Evolutionary conservation across 768 basidiomycete species (phyloP).

Genomic region (Tephrocybe sp.): DNA sequence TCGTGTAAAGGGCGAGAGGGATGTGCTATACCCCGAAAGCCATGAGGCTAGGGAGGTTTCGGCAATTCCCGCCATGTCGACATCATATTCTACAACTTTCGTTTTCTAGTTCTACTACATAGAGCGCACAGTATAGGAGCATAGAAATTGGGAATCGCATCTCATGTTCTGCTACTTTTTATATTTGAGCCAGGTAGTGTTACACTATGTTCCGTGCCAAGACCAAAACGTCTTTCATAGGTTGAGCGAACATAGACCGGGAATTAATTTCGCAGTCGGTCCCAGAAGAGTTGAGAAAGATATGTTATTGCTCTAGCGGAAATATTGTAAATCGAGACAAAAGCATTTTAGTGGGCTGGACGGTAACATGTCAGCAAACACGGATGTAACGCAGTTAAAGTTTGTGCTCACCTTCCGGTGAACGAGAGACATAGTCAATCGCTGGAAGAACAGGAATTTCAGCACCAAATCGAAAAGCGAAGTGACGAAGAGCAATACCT

Average conservation of each 20-base stretch:
- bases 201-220: too few species aligned
- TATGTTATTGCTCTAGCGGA: not conserved
- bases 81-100: too few species aligned
- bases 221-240: too few species aligned
- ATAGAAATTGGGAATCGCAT: too few species aligned
- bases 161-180: not conserved
- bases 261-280: too few species aligned
- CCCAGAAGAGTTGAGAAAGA: not conserved
- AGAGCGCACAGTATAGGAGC: too few species aligned
- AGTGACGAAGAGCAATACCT: conserved; percentile 50
- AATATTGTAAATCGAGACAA: not conserved
- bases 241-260: too few species aligned
- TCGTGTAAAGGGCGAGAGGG: conserved; percentile 17
- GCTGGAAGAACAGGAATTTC: conserved; percentile 46
- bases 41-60: conserved; percentile 1
- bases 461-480: conserved; percentile 15
- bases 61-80: conserved; percentile 10
- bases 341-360: conserved; percentile 8
- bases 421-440: conserved; percentile 93
- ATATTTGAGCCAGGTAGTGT: too few species aligned
- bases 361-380: conserved; percentile 13
- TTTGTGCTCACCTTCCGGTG: conserved; percentile 69
- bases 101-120: too few species aligned
- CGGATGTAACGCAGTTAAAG: conserved; percentile 6
- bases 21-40: not conserved